Percentiles rank a stretch among this genome's conserved stretches.
Conservation (phyloP, 495 filamentous ascomycete genomes). For the Bathelium albidoporum region DNA sequence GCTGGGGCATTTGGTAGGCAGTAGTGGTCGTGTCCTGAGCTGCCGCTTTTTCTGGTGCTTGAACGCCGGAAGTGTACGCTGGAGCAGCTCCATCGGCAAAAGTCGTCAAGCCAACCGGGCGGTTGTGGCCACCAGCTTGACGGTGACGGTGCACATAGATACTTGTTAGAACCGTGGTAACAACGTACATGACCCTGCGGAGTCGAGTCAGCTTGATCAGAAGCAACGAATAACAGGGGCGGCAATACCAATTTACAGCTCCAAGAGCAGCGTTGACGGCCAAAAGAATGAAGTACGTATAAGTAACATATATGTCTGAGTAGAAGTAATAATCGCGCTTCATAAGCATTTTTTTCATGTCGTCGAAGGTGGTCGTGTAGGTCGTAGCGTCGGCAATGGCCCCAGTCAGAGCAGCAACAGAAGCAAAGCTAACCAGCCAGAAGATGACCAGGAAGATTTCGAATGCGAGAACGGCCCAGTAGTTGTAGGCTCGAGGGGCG, state of each 20-base stretch:
- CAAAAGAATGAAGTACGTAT: background rate
- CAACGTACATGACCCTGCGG: background rate
- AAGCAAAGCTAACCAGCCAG: background rate
- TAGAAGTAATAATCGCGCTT: background rate
- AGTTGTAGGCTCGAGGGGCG: background rate
- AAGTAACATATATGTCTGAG: background rate
- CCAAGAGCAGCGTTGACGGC: background rate
- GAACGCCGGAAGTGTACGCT: background rate
- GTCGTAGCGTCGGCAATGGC: background rate
- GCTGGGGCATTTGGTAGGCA: background rate
- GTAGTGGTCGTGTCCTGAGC: background rate
- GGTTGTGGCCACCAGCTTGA: background rate
- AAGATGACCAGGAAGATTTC: slow-evolving; percentile 1
- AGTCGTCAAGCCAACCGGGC: background rate
- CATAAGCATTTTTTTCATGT: background rate
- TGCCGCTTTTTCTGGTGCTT: background rate
- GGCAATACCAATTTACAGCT: background rate
- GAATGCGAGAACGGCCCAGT: slow-evolving; percentile 1
- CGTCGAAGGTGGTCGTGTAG: background rate
- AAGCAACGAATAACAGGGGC: background rate
- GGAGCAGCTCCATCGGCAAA: background rate
- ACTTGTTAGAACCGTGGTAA: background rate
- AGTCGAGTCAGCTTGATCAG: background rate
- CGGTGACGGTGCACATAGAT: background rate
- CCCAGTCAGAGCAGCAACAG: background rate